phyloP scores from a whole-genome alignment of 176 grass and related monocot species.

The Saccharum officinarum region DNA sequence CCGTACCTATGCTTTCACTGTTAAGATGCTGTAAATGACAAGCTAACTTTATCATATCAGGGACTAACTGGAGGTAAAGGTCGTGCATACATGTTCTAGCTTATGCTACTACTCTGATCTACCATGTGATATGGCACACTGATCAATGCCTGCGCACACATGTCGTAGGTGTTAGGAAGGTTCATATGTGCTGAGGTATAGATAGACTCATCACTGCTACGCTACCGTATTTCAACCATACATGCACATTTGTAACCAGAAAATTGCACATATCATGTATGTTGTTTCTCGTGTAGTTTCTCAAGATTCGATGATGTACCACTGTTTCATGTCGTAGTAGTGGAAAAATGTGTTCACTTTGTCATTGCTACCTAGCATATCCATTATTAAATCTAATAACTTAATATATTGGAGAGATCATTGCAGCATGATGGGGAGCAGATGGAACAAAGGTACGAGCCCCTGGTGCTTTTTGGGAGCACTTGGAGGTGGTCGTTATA shows the following conservation, averaged over 20 bases:
- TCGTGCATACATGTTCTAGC: not conserved
- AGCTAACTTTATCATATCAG: constrained; percentile 42
- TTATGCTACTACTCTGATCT: not conserved
- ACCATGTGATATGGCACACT: constrained; percentile 36
- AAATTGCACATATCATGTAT: not conserved
- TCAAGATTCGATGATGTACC: constrained; percentile 27
- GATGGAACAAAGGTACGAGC: constrained; percentile 79
- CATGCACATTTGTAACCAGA: not conserved
- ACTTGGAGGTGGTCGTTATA: constrained; percentile 70
- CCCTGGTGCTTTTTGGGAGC: constrained; percentile 82
- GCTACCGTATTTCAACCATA: not conserved
- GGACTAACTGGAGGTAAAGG: constrained; percentile 35
- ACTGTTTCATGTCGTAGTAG: constrained; percentile 30
- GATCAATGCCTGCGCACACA: constrained; percentile 28
- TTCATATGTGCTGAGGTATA: constrained; percentile 20
- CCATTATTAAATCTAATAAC: constrained; percentile 24
- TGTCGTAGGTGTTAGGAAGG: constrained; percentile 6
- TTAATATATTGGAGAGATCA: constrained; percentile 56
- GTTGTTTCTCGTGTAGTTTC: constrained; percentile 39
- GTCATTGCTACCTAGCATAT: constrained; percentile 35
- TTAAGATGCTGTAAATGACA: constrained; percentile 68
- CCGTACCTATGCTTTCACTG: constrained; percentile 59
- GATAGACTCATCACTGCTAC: not conserved
- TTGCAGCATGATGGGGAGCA: constrained; percentile 71
- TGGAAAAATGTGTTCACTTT: constrained; percentile 39